phyloP scores from a whole-genome alignment of 2,329 filamentous ascomycete genomes.

The Sarocladium kiliense region DNA sequence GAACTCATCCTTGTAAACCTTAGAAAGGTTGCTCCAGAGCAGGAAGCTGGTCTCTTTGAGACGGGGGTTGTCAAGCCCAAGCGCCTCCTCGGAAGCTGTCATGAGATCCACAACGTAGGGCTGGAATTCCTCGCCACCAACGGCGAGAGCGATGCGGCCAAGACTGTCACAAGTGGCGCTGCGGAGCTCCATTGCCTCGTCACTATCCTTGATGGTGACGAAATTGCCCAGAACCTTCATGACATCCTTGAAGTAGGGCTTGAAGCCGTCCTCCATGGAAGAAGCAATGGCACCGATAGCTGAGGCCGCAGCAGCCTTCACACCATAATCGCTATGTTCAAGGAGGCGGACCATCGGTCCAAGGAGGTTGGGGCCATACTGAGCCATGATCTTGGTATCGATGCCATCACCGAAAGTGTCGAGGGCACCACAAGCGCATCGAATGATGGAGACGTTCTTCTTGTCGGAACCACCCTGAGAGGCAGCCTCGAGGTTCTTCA shows the following conservation, averaged over 20 bases:
- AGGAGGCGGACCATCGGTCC: conserved; percentile 81
- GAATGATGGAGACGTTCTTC: conserved; percentile 79
- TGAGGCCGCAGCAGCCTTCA: conserved; percentile 84
- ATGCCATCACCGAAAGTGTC: conserved; percentile 90
- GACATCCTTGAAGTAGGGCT: conserved; percentile 85
- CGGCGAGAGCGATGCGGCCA: conserved; percentile 85
- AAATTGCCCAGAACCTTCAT: conserved; percentile 87
- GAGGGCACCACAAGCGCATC: conserved; percentile 82
- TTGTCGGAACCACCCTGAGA: conserved; percentile 64
- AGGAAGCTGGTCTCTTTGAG: conserved; percentile 97
- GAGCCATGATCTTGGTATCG: conserved; percentile 67
- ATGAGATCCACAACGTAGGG: conserved; percentile 88
- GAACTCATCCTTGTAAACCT: conserved; percentile 85
- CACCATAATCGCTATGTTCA: conserved; percentile 76
- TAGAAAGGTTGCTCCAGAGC: conserved; percentile 89
- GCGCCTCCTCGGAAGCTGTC: conserved; percentile 84
- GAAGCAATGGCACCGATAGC: conserved; percentile 88
- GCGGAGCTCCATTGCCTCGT: conserved; percentile 85
- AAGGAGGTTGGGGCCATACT: conserved; percentile 78
- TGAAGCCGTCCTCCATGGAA: conserved; percentile 75
- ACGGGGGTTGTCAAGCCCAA: conserved; percentile 81
- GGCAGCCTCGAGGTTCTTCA: conserved; percentile 85
- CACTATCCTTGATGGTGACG: conserved; percentile 78
- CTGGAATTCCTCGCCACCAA: conserved; percentile 81
- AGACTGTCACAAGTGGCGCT: conserved; percentile 89